Evolutionary conservation across 2,329 filamentous ascomycete genomes (phyloP).

Genomic region (Gnomoniopsis smithogilvyi): DNA sequence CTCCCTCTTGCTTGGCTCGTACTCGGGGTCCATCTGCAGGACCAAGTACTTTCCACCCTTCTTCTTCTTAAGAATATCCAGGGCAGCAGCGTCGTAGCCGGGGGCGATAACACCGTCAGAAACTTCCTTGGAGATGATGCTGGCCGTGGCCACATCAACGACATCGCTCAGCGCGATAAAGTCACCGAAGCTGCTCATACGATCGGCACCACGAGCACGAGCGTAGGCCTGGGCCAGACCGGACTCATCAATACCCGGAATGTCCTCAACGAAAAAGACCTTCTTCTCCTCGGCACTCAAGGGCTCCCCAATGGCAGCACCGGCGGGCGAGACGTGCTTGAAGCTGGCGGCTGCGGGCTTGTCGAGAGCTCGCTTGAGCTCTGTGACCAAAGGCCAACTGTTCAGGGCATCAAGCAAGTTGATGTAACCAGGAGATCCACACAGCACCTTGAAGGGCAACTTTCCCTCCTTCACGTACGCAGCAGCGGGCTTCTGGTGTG

Average conservation of each 20-base stretch:
- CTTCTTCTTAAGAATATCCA: conserved; percentile 94
- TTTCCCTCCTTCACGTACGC: conserved; percentile 71
- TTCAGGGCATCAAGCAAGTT: conserved; percentile 96
- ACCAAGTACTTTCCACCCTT: conserved; percentile 97
- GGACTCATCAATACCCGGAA: conserved; percentile 82
- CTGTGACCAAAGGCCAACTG: conserved; percentile 94
- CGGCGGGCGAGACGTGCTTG: conserved; percentile 98
- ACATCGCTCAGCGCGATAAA: conserved; percentile 89
- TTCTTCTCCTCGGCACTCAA: conserved; percentile 86
- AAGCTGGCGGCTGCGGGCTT: conserved; percentile 93
- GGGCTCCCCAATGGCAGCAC: conserved; percentile 88
- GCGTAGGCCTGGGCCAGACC: conserved; percentile 91
- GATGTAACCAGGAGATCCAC: conserved; percentile 91
- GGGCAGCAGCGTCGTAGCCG: conserved; percentile 77
- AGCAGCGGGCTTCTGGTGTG: conserved; percentile 94
- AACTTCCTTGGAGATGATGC: conserved; percentile 97
- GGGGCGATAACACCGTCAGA: conserved; percentile 96
- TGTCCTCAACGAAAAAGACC: conserved; percentile 98
- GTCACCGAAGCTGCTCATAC: conserved; percentile 98
- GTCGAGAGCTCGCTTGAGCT: conserved; percentile 84
- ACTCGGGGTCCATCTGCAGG: conserved; percentile 88
- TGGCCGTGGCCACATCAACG: conserved; percentile 89
- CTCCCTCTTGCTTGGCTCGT: conserved; percentile 77
- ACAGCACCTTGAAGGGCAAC: conserved; percentile 92
- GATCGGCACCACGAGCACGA: conserved; percentile 89